A percentile compares a stretch with the other conserved stretches of the same genome.
Conservation (phyloP, 192 early-diverging fungal genomes). For the Paraglomus occultum region DNA sequence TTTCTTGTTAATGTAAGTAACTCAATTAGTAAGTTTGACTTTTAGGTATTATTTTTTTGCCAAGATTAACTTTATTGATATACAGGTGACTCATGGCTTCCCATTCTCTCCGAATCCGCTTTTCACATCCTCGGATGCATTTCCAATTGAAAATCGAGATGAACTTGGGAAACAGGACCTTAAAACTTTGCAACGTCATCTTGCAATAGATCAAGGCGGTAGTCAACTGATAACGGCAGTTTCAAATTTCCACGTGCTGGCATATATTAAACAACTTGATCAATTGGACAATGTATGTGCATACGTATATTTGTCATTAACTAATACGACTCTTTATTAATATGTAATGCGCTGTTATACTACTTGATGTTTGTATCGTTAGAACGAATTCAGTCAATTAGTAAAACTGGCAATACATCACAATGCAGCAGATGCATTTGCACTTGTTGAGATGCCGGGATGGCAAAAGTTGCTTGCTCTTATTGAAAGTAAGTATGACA, state of each 20-base stretch:
- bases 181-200: slow-evolving; percentile 52
- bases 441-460: slow-evolving; percentile 46
- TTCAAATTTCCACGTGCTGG: slow-evolving; percentile 86
- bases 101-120: slow-evolving; percentile 74
- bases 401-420: slow-evolving; percentile 41
- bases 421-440: slow-evolving; percentile 30
- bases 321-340: not conserved
- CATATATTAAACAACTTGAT: slow-evolving; percentile 63
- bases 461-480: slow-evolving; percentile 76
- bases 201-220: slow-evolving; percentile 37
- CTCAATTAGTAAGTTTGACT: not conserved
- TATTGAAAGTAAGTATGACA: slow-evolving; percentile 42
- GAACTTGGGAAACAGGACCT: slow-evolving; percentile 58
- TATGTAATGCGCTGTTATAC: not conserved
- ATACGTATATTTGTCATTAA: not conserved
- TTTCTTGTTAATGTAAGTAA: slow-evolving; percentile 83
- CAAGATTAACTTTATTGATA: slow-evolving; percentile 4
- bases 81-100: slow-evolving; percentile 84
- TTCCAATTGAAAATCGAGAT: slow-evolving; percentile 79
- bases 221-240: slow-evolving; percentile 50
- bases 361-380: not conserved
- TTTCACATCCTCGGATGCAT: slow-evolving; percentile 61
- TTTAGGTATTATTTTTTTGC: not conserved
- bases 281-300: slow-evolving; percentile 51
- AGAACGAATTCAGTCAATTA: slow-evolving; percentile 54